Base-by-base conservation (phyloP, 2,329 filamentous ascomycete species). In the Thielaviopsis ethacetica region DNA sequence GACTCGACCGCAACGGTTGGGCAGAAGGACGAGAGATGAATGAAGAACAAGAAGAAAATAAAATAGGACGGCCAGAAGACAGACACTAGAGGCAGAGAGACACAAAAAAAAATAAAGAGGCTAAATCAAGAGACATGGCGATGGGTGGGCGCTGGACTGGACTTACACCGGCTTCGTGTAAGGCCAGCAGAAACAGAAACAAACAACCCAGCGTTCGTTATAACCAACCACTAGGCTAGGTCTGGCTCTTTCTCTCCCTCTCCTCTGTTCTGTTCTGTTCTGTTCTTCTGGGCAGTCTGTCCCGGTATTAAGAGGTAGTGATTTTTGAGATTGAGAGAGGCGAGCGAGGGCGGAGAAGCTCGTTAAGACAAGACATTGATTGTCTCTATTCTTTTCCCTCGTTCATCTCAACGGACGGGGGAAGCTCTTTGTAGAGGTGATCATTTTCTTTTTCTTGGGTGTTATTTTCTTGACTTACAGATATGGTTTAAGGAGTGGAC, bases 401-500 rank as follows among this genome's bases (percentile, higher is more conserved):
- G 34, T 17, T 10, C 15, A 41, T 17, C 34, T 17, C 34, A 34
- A 34, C 5, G 30, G 34, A 19, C 19, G 22, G 54, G 17, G 21
- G 26, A 9, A 27, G 9, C 9, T 27, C n/a, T n/a, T n/a, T n/a
- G n/a, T 27, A 27, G 9, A 27, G 9, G 4, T 4, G 4, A 9
- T 27, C 9, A 9, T 9, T 27, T 27, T 27, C 9, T 54, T 30
- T 27, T 27, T 21, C 13, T 15, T 55, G n/a, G n/a, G n/a, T n/a
- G n/a, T n/a, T n/a, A n/a, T 38, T 27, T 49, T n/a, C 22, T 9
- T 49, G 41, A 59, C 53, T 56, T 59, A 56, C 58, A 60, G 4
- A 27, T 27, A 9, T 4, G 34, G 53, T 52, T 55, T 24, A 55
- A 50, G 44, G 41, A 47, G 41, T 47, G 41, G 41, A 47, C 41